Percentiles rank a stretch among this genome's conserved stretches.
These are phyloP conservation scores for Neurospora sp. DNA, from an alignment of 495 filamentous ascomycete genomes.

Conservation along the genomic window DNA sequence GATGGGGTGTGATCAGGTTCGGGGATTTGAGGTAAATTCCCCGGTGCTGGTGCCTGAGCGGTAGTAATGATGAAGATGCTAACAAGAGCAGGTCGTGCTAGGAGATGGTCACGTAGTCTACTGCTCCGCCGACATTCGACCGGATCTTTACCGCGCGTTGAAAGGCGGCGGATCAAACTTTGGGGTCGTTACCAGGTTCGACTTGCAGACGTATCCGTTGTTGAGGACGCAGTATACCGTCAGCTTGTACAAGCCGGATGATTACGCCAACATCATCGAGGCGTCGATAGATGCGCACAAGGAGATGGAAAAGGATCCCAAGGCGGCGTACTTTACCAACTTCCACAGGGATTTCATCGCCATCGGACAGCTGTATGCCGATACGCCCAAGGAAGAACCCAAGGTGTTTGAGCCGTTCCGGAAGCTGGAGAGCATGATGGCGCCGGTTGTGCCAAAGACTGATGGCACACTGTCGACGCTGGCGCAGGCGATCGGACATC, in stretches of 20 bases:
- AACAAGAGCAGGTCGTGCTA: conserved; percentile 23
- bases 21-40: conserved; percentile 30
- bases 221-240: neutral
- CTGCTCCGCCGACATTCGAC: conserved; percentile 18
- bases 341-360: conserved; percentile 8
- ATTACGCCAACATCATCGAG: conserved; percentile 4
- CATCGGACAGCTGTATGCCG: conserved; percentile 11
- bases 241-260: neutral
- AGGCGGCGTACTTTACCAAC: conserved; percentile 3
- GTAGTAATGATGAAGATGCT: no score
- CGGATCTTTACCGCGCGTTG: conserved; percentile 43
- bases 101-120: conserved; percentile 25
- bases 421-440: conserved; percentile 4
- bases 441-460: conserved; percentile 13
- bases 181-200: conserved; percentile 49
- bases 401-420: neutral
- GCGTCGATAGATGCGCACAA: neutral
- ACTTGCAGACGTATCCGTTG: conserved; percentile 5
- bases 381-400: neutral
- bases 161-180: conserved; percentile 53
- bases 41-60: no score
- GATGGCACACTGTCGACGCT: conserved; percentile 7
- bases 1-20: conserved; percentile 41
- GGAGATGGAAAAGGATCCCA: neutral
- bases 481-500: neutral